These are phyloP conservation scores for Populus alba DNA, from an alignment of 345 rosid species.

Conservation along the genomic window DNA sequence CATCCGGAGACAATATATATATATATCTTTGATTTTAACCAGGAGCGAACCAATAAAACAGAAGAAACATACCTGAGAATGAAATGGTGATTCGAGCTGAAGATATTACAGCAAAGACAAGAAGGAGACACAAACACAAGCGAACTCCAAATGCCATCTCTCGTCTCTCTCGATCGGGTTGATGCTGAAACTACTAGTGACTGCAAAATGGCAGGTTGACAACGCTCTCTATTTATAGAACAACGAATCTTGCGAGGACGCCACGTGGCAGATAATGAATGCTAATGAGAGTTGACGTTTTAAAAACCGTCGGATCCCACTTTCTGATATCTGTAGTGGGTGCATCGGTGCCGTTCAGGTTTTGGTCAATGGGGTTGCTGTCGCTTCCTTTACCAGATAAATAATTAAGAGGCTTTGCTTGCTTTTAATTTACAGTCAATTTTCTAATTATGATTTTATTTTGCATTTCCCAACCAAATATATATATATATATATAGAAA, in stretches of 20 bases:
- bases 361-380: slow-evolving; percentile 19
- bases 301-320: slow-evolving; percentile 5
- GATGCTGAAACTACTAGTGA: neutral
- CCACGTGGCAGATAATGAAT: slow-evolving; percentile 16
- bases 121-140: slow-evolving; percentile 29
- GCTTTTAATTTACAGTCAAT: neutral
- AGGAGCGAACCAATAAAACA: neutral
- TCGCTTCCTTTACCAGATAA: slow-evolving; percentile 9
- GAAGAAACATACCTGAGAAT: slow-evolving; percentile 33
- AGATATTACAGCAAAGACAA: slow-evolving; percentile 30
- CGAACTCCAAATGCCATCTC: slow-evolving; percentile 33
- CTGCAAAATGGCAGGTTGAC: neutral
- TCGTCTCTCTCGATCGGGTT: neutral
- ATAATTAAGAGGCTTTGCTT: neutral
- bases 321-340: neutral
- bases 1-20: too few species aligned
- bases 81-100: slow-evolving; percentile 39
- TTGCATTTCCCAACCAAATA: neutral
- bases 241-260: neutral
- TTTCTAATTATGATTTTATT: neutral
- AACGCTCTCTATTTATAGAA: slow-evolving; percentile 15
- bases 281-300: slow-evolving; percentile 17
- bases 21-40: neutral
- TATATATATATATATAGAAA: too few species aligned
- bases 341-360: slow-evolving; percentile 15